Evolutionary conservation across 192 early-diverging fungal genomes (phyloP).

Genomic region (Paraglomus brasilianum): DNA sequence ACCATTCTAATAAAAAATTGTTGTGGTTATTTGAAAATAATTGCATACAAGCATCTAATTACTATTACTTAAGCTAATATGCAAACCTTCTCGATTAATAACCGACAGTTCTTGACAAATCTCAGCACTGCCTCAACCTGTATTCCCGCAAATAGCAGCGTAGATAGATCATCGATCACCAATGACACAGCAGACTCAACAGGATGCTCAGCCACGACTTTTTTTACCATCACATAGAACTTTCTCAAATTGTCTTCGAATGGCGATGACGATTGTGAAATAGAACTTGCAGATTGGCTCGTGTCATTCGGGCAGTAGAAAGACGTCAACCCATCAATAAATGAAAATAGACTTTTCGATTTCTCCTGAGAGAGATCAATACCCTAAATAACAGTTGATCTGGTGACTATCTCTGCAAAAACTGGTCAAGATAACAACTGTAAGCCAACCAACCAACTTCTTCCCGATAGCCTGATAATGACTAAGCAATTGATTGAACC

Average conservation of each 20-base stretch:
- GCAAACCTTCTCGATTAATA: constrained; percentile 43
- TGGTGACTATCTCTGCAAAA: background rate
- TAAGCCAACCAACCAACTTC: constrained; percentile 49
- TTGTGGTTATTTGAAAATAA: background rate
- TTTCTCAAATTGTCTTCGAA: constrained; percentile 33
- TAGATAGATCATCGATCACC: constrained; percentile 56
- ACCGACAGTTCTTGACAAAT: constrained; percentile 46
- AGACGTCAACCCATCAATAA: constrained; percentile 56
- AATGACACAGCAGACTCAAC: constrained; percentile 39
- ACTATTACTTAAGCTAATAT: background rate
- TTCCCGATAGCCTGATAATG: constrained; percentile 59
- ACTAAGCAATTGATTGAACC: constrained; percentile 55
- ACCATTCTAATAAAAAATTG: background rate
- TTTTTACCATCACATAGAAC: constrained; percentile 43
- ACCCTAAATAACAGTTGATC: constrained; percentile 39
- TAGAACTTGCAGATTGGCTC: constrained; percentile 3
- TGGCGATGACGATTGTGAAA: constrained; percentile 16
- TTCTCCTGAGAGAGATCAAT: constrained; percentile 48
- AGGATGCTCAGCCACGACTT: constrained; percentile 24
- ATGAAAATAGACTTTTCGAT: constrained; percentile 48
- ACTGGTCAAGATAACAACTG: background rate
- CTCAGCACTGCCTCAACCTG: constrained; percentile 36
- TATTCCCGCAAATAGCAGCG: constrained; percentile 50
- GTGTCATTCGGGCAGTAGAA: constrained; percentile 11
- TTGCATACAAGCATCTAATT: background rate